Base-by-base conservation (phyloP, 345 rosid species). In the Acer saccharum region DNA sequence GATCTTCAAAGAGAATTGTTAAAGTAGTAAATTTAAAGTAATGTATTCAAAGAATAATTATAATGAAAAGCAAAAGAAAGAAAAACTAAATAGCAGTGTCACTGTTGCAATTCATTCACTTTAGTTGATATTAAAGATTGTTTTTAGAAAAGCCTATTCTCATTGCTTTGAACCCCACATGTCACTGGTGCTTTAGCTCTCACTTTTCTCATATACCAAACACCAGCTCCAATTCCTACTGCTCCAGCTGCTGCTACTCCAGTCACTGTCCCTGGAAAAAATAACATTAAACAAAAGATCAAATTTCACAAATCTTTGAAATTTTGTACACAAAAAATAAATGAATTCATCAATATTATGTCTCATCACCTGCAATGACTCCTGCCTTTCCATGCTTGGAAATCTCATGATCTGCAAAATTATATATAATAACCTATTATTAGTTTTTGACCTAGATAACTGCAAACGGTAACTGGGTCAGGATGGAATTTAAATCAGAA, bases 101-200 rank as follows among this genome's bases (percentile, higher is more conserved):
- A n/a, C 64, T 60, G 13, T 20, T 46, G 20, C 46, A 43, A 9
- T 74, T 64, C 16, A 14, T 23, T 73, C 21, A 63, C 77, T 65
- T 55, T 23, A n/a, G 11, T 58, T 20, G 6, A 35, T 35, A 35
- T 35, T 14, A 13, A 5, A 16, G 41, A 29, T 66, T 75, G 71
- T 63, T 35, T 75, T 86, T 77, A 95, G 81, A 91, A 95, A 74
- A 95, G 86, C 78, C 97, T 90, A 66, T 95, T 95, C 64, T 93
- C 98, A 80, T 86, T 95, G 87, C 83, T 89, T 66, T 93, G 93
- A 87, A 93, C 94, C n/a, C 98, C 98, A 80, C 94, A 86, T 64
- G 98, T 95, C 17, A 93, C 90, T 0, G 97, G 94, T 73, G 92
- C 93, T 83, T 85, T 90, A 69, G 93, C 90, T 83, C 93, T 90